Percentiles rank a stretch among this genome's conserved stretches.
Conservation (phyloP, 257 asterid species). For the Solanum gracilifrons region DNA sequence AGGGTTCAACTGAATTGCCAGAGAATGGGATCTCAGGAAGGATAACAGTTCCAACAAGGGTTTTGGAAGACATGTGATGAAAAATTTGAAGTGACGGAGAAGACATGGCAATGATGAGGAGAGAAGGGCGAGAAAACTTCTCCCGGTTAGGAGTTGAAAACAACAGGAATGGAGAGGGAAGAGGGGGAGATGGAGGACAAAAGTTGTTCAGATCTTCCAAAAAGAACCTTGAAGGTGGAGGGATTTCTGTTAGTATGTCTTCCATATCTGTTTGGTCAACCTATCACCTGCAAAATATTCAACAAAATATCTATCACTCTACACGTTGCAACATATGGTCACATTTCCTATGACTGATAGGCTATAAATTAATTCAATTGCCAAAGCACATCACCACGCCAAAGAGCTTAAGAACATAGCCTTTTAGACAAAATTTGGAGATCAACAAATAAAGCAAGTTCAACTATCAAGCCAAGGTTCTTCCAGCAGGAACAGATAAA, state of each 20-base stretch:
- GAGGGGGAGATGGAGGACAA: slow-evolving; percentile 63
- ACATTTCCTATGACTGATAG: background rate
- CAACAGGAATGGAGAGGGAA: slow-evolving; percentile 67
- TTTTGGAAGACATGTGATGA: slow-evolving; percentile 57
- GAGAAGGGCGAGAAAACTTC: slow-evolving; percentile 51
- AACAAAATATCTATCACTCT: background rate
- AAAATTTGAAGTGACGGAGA: slow-evolving; percentile 58
- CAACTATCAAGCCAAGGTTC: background rate
- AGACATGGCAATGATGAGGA: slow-evolving; percentile 71
- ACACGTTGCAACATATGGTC: background rate
- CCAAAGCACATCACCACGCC: background rate
- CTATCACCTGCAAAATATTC: slow-evolving; percentile 19
- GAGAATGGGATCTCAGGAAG: slow-evolving; percentile 74
- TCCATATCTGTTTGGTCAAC: slow-evolving; percentile 46
- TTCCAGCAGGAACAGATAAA: background rate
- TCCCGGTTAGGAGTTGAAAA: slow-evolving; percentile 37
- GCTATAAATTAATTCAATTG: background rate
- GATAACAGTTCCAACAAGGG: slow-evolving; percentile 53
- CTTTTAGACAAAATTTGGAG: background rate
- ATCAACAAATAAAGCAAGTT: background rate
- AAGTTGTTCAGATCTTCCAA: slow-evolving; percentile 87
- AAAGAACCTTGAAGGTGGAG: slow-evolving; percentile 91
- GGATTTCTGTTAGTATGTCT: slow-evolving; percentile 78
- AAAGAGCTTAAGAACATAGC: background rate
- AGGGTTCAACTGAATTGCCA: slow-evolving; percentile 58